Evolutionary conservation across 2,329 filamentous ascomycete species (phyloP).

Genomic region (Paraphaeosphaeria sporulosa): DNA sequence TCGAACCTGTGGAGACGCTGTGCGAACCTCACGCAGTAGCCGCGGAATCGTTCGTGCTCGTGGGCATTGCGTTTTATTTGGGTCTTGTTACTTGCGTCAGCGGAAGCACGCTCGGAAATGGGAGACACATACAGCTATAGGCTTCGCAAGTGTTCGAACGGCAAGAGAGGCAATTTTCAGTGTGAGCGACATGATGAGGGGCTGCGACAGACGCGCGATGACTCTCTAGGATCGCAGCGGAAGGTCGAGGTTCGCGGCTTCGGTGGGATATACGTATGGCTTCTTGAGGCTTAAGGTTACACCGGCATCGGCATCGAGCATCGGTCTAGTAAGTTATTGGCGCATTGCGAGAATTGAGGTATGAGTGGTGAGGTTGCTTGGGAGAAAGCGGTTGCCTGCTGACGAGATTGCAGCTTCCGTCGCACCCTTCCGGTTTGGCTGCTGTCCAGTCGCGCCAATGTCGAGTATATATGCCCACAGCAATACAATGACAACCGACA

Average conservation of each 20-base stretch:
- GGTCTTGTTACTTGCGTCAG: constrained; percentile 56
- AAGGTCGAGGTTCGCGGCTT: neutral
- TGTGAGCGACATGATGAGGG: constrained; percentile 65
- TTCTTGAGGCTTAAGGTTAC: no score
- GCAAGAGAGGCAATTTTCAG: constrained; percentile 71
- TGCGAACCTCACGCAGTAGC: constrained; percentile 67
- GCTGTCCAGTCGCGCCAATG: neutral
- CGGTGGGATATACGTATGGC: neutral
- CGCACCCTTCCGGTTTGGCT: neutral
- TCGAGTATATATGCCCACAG: neutral
- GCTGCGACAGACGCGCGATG: neutral
- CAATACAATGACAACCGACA: neutral
- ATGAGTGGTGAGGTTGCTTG: neutral
- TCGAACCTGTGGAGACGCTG: constrained; percentile 71
- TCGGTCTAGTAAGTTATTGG: neutral
- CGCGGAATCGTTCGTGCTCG: constrained; percentile 72
- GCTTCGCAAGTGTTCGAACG: constrained; percentile 72
- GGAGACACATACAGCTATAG: constrained; percentile 65
- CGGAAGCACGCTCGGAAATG: neutral
- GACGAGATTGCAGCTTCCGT: neutral
- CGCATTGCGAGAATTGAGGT: neutral
- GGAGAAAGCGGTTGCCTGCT: neutral
- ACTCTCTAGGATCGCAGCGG: neutral
- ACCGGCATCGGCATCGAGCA: no score
- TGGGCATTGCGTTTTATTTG: constrained; percentile 72